These are phyloP conservation scores for Cryphonectria radicalis DNA, from an alignment of 2,329 filamentous ascomycete species.

Conservation along the genomic window DNA sequence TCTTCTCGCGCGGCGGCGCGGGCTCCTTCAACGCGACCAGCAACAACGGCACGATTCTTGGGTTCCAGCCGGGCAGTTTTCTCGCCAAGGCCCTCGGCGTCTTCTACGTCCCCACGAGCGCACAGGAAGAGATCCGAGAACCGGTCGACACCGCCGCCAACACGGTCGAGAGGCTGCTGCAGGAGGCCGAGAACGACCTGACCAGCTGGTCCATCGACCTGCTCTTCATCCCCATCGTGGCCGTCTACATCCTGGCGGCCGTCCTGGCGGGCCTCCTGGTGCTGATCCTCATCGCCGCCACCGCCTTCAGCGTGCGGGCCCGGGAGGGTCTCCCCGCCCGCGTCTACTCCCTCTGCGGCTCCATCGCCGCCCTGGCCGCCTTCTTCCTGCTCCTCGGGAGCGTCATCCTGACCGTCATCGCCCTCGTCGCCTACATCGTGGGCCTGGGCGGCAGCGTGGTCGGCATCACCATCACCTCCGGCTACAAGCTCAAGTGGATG, in stretches of 20 bases:
- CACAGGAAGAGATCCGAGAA: conserved; percentile 20
- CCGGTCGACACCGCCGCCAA: conserved; percentile 26
- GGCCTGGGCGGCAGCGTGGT: conserved; percentile 22
- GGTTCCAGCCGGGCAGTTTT: conserved; percentile 26
- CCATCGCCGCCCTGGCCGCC: conserved; percentile 19
- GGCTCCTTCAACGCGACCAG: conserved; percentile 17
- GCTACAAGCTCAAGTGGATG: conserved; percentile 28
- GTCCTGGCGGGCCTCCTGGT: conserved; percentile 23
- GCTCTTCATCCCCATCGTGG: conserved; percentile 29
- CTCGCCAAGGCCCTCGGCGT: conserved; percentile 28
- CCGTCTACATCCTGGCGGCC: conserved; percentile 22
- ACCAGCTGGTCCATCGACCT: conserved; percentile 24
- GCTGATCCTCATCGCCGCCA: conserved; percentile 21
- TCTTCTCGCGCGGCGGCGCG: conserved; percentile 21
- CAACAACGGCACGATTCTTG: conserved; percentile 28
- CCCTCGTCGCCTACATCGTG: conserved; percentile 21
- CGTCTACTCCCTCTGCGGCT: conserved; percentile 23
- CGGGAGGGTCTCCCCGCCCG: conserved; percentile 14
- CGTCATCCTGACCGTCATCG: conserved; percentile 25
- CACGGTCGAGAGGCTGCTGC: conserved; percentile 24
- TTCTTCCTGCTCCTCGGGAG: conserved; percentile 28
- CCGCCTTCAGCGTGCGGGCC: conserved; percentile 1
- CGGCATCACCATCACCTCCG: conserved; percentile 25
- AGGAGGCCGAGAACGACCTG: conserved; percentile 21
- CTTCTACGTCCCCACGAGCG: conserved; percentile 26